Evolutionary conservation across 2,329 filamentous ascomycete species (phyloP).

Genomic region (Aspergillus ochraceoroseus): DNA sequence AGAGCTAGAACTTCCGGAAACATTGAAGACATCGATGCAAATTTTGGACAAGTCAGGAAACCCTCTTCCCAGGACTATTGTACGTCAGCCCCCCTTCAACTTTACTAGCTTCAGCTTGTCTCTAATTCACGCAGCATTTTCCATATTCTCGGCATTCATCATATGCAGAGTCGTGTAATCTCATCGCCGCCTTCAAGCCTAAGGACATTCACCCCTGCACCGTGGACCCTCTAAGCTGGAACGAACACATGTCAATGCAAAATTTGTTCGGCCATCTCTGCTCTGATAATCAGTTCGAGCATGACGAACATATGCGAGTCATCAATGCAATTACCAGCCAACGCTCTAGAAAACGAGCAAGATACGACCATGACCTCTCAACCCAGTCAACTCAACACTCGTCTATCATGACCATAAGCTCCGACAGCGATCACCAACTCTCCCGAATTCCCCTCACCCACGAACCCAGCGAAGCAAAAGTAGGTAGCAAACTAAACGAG

Average conservation of each 20-base stretch:
- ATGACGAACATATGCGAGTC: conserved; percentile 59
- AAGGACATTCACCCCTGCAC: conserved; percentile 81
- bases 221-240: conserved; percentile 61
- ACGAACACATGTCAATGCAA: conserved; percentile 57
- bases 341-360: conserved; percentile 19
- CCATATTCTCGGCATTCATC: conserved; percentile 89
- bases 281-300: conserved; percentile 54
- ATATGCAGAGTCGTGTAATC: conserved; percentile 67
- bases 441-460: background rate
- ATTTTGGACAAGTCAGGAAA: conserved; percentile 4
- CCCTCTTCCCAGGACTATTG: conserved; percentile 32
- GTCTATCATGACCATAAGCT: conserved; percentile 12
- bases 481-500: too few species aligned
- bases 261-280: conserved; percentile 68
- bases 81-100: conserved; percentile 21
- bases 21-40: background rate
- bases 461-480: background rate
- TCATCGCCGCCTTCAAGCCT: conserved; percentile 65
- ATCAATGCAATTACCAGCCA: conserved; percentile 25
- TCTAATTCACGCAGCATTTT: conserved; percentile 50
- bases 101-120: background rate
- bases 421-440: conserved; percentile 7
- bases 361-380: conserved; percentile 17
- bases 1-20: conserved; percentile 2
- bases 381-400: conserved; percentile 23